These are phyloP conservation scores for Trametes punicea DNA, from an alignment of 768 basidiomycete species.

Conservation along the genomic window DNA sequence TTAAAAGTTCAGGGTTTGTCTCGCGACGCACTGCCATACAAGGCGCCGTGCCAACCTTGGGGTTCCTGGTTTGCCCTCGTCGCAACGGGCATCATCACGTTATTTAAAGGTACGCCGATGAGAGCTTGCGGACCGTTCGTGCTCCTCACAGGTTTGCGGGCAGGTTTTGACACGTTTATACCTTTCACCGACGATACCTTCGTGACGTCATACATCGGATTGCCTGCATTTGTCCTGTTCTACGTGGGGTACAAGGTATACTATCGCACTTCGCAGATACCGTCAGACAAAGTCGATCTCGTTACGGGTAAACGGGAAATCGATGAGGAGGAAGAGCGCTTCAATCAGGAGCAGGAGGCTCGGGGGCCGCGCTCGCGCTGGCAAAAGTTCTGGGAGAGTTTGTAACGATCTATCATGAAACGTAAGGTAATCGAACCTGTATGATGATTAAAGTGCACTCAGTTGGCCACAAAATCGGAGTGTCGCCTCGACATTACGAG, in stretches of 20 bases:
- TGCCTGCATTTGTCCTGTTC: conserved; percentile 35
- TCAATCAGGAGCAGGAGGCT: conserved; percentile 40
- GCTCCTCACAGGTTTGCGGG: conserved; percentile 23
- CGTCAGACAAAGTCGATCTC: conserved; percentile 54
- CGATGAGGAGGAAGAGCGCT: conserved; percentile 59
- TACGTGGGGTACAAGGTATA: conserved; percentile 37
- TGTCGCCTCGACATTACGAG: no score
- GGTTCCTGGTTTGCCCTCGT: conserved; percentile 58
- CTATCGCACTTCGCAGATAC: conserved; percentile 35
- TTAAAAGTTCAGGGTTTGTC: conserved; percentile 42
- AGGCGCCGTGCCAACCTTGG: conserved; percentile 62
- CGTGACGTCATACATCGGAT: conserved; percentile 48
- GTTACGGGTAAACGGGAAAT: conserved; percentile 56
- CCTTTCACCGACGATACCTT: conserved; percentile 54
- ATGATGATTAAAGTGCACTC: conserved; percentile 11
- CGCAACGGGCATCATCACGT: conserved; percentile 47
- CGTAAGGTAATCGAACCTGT: background rate
- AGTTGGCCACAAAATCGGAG: no score
- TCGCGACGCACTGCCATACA: conserved; percentile 43
- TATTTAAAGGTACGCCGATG: conserved; percentile 48
- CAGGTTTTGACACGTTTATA: conserved; percentile 40
- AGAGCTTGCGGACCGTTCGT: conserved; percentile 20
- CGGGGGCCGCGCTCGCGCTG: conserved; percentile 25
- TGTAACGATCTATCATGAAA: conserved; percentile 16
- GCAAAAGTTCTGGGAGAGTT: conserved; percentile 27